These are phyloP conservation scores for Pseudogymnoascus sp. DNA, from an alignment of 2,329 filamentous ascomycete species.

Conservation along the genomic window DNA sequence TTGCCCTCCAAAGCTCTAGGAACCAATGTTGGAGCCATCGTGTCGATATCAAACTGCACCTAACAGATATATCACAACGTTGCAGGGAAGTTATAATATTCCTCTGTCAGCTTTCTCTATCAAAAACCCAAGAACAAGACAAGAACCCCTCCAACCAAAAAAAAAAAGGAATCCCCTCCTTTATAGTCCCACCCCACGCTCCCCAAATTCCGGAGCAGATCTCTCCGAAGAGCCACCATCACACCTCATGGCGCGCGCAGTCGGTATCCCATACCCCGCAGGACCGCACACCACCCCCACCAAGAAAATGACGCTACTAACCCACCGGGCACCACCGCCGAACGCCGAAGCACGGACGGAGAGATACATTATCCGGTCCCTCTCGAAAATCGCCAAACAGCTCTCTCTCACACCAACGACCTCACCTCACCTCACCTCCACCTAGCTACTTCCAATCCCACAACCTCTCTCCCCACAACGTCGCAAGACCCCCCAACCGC, in stretches of 20 bases:
- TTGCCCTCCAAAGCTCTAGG: slow-evolving; percentile 54
- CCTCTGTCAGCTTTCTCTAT: not conserved
- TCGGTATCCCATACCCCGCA: not conserved
- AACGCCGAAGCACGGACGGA: not conserved
- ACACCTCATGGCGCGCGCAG: not conserved
- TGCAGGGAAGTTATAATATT: not conserved
- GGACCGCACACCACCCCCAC: not conserved
- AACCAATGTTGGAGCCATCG: not conserved
- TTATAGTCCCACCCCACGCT: not conserved
- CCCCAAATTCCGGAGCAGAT: not conserved
- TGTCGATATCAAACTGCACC: not conserved
- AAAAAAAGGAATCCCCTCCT: not conserved
- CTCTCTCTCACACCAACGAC: not conserved
- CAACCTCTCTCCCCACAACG: not conserved
- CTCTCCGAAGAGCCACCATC: not conserved
- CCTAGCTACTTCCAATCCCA: not conserved
- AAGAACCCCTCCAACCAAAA: not conserved
- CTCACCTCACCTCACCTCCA: not conserved
- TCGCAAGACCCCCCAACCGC: slow-evolving; percentile 17
- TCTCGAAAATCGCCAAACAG: not conserved
- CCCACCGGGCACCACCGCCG: not conserved
- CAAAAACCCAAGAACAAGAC: not conserved
- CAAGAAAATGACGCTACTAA: not conserved
- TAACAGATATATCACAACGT: not conserved
- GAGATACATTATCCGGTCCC: not conserved